phyloP scores from a whole-genome alignment of 345 rosid genomes.

The Populus tremula region DNA sequence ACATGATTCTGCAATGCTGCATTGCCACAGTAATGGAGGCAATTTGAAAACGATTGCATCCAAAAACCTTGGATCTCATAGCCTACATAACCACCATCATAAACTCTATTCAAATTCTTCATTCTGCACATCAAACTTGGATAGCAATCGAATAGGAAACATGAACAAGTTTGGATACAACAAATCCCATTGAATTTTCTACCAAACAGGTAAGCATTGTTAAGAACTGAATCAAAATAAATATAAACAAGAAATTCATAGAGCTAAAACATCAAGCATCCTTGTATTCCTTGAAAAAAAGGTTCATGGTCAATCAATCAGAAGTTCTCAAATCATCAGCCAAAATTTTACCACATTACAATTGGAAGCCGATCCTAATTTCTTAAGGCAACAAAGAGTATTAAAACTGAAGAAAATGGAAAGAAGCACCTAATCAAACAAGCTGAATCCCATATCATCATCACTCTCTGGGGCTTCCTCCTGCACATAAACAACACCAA shows the following conservation, averaged over 20 bases:
- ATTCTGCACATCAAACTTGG: neutral
- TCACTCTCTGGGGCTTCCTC: constrained; percentile 30
- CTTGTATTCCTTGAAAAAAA: neutral
- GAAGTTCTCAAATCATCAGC: neutral
- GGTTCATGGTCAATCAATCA: neutral
- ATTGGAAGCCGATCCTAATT: neutral
- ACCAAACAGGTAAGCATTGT: neutral
- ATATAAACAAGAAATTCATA: neutral
- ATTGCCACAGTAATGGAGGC: neutral
- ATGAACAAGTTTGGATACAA: neutral
- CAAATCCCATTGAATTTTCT: neutral
- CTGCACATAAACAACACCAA: constrained; percentile 4
- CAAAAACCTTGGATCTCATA: too few relatives aligned
- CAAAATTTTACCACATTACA: neutral
- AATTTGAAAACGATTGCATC: neutral
- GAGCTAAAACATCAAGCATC: neutral
- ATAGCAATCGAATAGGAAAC: neutral
- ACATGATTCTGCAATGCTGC: neutral
- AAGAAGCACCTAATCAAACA: constrained; percentile 21
- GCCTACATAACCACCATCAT: too few relatives aligned
- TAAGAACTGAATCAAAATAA: neutral
- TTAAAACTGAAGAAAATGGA: neutral
- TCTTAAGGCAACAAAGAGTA: neutral
- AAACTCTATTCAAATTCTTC: too few relatives aligned
- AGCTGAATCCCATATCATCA: constrained; percentile 32